These are phyloP conservation scores for Penicillium capsulatum DNA, from an alignment of 2,329 filamentous ascomycete genomes.

Conservation along the genomic window DNA sequence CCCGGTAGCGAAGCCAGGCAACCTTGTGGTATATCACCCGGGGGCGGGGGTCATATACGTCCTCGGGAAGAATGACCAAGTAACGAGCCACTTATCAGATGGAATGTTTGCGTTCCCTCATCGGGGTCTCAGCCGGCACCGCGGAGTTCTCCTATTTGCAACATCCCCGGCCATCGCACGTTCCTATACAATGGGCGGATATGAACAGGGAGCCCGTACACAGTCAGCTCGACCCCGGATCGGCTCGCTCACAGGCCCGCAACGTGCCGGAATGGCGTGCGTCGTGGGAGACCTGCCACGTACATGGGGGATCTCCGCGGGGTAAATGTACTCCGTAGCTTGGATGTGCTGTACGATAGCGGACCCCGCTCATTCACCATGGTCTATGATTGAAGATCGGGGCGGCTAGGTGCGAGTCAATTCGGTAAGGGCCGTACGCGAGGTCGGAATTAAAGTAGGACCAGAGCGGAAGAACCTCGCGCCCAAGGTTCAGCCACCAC, in stretches of 20 bases:
- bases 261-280: conserved; percentile 4
- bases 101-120: no score
- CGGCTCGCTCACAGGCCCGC: conserved; percentile 4
- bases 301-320: conserved; percentile 5
- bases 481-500: conserved; percentile 20
- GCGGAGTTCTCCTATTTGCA: conserved; percentile 3
- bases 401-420: no score
- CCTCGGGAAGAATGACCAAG: no score
- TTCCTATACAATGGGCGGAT: conserved; percentile 5
- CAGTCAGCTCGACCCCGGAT: conserved; percentile 12
- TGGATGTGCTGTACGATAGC: no score
- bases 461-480: background rate
- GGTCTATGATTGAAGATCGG: no score
- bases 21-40: background rate
- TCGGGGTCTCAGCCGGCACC: background rate
- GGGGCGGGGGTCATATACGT: no score
- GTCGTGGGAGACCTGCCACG: background rate
- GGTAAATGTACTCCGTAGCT: conserved; percentile 1
- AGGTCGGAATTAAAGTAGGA: no score
- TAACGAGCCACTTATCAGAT: no score
- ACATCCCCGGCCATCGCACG: conserved; percentile 2
- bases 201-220: conserved; percentile 11
- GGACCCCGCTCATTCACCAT: no score
- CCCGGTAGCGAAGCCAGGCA: no score
- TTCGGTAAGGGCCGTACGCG: no score